Evolutionary conservation across 805 yeast genomes (phyloP).

Genomic region (Metschnikowia kofuensis): DNA sequence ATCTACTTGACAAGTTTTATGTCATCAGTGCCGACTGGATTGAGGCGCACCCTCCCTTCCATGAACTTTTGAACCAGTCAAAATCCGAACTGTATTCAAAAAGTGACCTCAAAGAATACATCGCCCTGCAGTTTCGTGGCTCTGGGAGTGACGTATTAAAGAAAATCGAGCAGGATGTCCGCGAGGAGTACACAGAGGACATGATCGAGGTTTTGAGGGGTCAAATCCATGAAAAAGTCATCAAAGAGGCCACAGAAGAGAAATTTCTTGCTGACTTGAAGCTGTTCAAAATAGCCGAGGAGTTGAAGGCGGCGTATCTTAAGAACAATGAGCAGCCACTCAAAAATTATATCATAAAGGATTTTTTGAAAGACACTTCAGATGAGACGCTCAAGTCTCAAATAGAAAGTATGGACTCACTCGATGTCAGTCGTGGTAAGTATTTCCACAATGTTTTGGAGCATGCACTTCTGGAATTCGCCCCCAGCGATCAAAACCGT

Average conservation of each 20-base stretch:
- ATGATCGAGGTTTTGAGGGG: not conserved
- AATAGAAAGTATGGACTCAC: not conserved
- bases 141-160: not conserved
- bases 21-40: slow-evolving; percentile 12
- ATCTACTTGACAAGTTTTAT: slow-evolving; percentile 5
- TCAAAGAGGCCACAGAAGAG: not conserved
- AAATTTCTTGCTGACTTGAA: not conserved
- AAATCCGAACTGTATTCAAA: not conserved
- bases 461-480: slow-evolving; percentile 12
- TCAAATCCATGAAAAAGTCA: not conserved
- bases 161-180: slow-evolving; percentile 4
- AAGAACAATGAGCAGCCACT: slow-evolving; percentile 6
- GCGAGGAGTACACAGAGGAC: slow-evolving; percentile 1
- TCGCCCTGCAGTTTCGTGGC: slow-evolving; percentile 1
- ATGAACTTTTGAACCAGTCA: not conserved
- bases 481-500: slow-evolving; percentile 14
- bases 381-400: slow-evolving; percentile 7
- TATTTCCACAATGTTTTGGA: slow-evolving; percentile 14
- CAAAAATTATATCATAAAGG: slow-evolving; percentile 8
- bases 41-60: not conserved
- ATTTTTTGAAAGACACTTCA: slow-evolving; percentile 7
- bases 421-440: slow-evolving; percentile 7
- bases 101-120: slow-evolving; percentile 1
- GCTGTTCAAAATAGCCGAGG: slow-evolving; percentile 7
- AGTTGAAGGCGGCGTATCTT: slow-evolving; percentile 8